Evolutionary conservation across 2,329 filamentous ascomycete genomes (phyloP), one percentile per base, ranked within the genome.

Genomic region (Microcyclospora pomicola): DNA sequence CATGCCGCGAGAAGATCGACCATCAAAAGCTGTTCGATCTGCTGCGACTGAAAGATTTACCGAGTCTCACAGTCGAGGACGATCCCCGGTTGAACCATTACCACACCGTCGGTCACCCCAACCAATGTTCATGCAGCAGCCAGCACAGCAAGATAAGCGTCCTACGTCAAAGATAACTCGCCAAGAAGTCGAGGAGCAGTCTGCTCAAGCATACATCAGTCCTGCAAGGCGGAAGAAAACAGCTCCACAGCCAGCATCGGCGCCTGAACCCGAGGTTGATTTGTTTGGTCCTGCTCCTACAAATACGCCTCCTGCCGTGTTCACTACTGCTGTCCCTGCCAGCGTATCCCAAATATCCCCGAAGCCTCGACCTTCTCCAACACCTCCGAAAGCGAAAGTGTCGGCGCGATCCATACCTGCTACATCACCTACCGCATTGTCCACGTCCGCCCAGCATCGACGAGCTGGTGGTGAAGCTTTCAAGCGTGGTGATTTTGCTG

Each of bases 401-500:
- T 68, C 72, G 27, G 59, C 67, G 30, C 71, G 79, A 11, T 68
- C 69, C 28, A 67, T 82, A 27, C 87, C 88, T 2, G 55, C 70
- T 1, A 66, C 92, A 10, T 78, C 82, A 3, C 63, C 77, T 1
- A 71, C 76, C 6, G 77, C 79, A 1, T 67, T 95, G 13, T 73
- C 80, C 45, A 75, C 75, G 3, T 94, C 85, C 9, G 80, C 80
- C n/a, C 71, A 75, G 34, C 75, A 91, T 51, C 81, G 91, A 11
- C 70, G 80, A 34, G 77, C 79, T 45, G 91, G 88, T 13, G 84
- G 86, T 9, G 80, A 82, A 37, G 82, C 92, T 47, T 96, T 94
- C 65, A 96, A 95, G 61, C 77, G 84, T 28, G 91, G 91, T 27
- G 91, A 98, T 59, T 98, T 85, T 59, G 80, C 83, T 13, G 73